These are phyloP conservation scores for Hypsizygus marmoreus DNA, from an alignment of 768 basidiomycete species.

Conservation along the genomic window DNA sequence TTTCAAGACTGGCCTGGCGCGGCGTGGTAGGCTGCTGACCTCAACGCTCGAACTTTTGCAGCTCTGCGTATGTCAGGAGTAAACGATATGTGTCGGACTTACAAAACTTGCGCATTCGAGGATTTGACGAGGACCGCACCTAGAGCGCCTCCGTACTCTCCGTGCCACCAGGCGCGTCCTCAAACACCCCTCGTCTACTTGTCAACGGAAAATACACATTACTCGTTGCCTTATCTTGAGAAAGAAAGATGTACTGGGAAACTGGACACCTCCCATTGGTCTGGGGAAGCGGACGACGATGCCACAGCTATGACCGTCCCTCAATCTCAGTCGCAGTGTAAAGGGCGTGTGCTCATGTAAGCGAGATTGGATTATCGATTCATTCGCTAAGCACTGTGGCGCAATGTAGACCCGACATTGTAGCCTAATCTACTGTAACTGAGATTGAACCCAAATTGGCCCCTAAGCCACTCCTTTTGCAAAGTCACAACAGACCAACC, in stretches of 20 bases:
- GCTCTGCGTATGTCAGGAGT: no score
- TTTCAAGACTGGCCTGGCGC: no score
- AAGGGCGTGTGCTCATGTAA: constrained; percentile 14
- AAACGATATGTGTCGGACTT: no score
- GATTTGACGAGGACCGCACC: constrained; percentile 13
- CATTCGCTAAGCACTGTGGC: not conserved
- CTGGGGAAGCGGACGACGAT: constrained; percentile 18
- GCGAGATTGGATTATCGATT: constrained; percentile 13
- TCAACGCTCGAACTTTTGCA: no score
- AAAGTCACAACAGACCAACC: no score
- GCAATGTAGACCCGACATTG: no score
- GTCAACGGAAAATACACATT: not conserved
- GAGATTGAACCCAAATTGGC: no score
- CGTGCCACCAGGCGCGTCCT: constrained; percentile 56
- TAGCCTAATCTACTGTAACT: no score
- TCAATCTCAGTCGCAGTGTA: not conserved
- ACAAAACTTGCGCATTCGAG: no score
- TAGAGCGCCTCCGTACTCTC: constrained; percentile 36
- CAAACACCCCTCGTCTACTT: constrained; percentile 49
- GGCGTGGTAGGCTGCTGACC: no score
- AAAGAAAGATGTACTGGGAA: constrained; percentile 13
- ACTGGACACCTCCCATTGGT: constrained; percentile 22
- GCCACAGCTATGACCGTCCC: constrained; percentile 13
- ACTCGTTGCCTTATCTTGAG: not conserved
- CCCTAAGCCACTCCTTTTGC: no score